Evolutionary conservation across 2,329 filamentous ascomycete species (phyloP).

Genomic region (Nemania diffusa): DNA sequence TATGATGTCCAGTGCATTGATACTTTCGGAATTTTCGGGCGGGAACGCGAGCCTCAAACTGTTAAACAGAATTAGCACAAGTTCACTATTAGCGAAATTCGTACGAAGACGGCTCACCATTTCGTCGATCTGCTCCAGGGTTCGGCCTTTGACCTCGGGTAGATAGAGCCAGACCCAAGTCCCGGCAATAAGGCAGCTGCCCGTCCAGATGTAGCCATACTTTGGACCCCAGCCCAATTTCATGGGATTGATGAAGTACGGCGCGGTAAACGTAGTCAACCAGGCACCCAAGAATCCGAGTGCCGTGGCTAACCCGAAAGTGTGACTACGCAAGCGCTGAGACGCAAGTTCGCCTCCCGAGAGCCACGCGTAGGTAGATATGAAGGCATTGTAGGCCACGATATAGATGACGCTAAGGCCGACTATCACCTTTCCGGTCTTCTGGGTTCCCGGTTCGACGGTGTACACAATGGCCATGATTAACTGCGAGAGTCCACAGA

Average conservation of each 20-base stretch:
- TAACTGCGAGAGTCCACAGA: constrained; percentile 65
- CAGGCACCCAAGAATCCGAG: constrained; percentile 66
- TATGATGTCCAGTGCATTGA: constrained; percentile 48
- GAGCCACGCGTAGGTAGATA: constrained; percentile 67
- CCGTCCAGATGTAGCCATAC: constrained; percentile 67
- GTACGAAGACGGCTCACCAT: constrained; percentile 53
- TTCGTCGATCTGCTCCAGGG: constrained; percentile 65
- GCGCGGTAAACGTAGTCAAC: constrained; percentile 67
- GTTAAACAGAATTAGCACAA: constrained; percentile 21
- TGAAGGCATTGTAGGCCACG: constrained; percentile 63
- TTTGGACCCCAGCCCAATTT: constrained; percentile 66
- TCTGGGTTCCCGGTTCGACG: constrained; percentile 50
- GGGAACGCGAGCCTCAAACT: constrained; percentile 53
- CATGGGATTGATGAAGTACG: constrained; percentile 68
- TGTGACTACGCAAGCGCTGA: constrained; percentile 65
- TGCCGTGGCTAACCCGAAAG: constrained; percentile 65
- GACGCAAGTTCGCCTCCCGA: constrained; percentile 67
- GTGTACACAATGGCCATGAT: constrained; percentile 64
- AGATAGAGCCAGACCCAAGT: constrained; percentile 60
- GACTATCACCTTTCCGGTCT: constrained; percentile 60
- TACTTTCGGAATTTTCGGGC: constrained; percentile 53
- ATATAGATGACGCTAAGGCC: constrained; percentile 65
- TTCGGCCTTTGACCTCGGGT: constrained; percentile 64
- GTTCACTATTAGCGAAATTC: constrained; percentile 32
- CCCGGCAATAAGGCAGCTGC: constrained; percentile 49